A percentile compares a stretch with the other conserved stretches of the same genome.
phyloP scores from a whole-genome alignment of 2,329 filamentous ascomycete species.

The Verticillium albo-atrum region DNA sequence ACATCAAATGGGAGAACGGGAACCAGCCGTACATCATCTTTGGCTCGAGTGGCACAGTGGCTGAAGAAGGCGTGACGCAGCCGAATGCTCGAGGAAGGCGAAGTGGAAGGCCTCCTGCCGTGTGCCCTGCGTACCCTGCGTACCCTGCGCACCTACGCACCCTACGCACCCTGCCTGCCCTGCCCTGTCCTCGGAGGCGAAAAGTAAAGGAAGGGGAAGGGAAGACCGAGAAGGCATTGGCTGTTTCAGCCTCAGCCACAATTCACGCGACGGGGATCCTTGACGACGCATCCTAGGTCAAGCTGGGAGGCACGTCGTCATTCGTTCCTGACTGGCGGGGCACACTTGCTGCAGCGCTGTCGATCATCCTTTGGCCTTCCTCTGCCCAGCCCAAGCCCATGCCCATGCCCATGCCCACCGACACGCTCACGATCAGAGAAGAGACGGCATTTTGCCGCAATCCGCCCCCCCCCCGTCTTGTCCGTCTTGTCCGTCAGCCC shows the following conservation, averaged over 20 bases:
- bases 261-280: not conserved
- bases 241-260: not conserved
- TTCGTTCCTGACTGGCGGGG: not conserved
- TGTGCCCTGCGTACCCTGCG: no score
- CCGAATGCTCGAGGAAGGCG: not conserved
- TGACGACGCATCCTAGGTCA: not conserved
- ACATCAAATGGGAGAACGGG: no score
- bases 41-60: not conserved
- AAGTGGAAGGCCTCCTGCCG: not conserved
- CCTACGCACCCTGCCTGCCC: no score
- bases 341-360: not conserved
- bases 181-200: not conserved
- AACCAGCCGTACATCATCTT: no score
- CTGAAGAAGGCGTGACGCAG: not conserved
- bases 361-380: not conserved
- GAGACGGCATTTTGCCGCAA: not conserved
- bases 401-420: no score
- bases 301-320: not conserved
- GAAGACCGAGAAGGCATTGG: not conserved
- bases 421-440: not conserved
- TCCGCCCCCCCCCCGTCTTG: no score
- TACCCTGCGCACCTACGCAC: no score
- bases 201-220: not conserved
- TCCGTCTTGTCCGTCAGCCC: not conserved
- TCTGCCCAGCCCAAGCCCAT: no score